Percentiles rank a stretch among this genome's conserved stretches.
Evolutionary conservation across 768 basidiomycete species (phyloP).

Genomic region (Kwoniella pini): DNA sequence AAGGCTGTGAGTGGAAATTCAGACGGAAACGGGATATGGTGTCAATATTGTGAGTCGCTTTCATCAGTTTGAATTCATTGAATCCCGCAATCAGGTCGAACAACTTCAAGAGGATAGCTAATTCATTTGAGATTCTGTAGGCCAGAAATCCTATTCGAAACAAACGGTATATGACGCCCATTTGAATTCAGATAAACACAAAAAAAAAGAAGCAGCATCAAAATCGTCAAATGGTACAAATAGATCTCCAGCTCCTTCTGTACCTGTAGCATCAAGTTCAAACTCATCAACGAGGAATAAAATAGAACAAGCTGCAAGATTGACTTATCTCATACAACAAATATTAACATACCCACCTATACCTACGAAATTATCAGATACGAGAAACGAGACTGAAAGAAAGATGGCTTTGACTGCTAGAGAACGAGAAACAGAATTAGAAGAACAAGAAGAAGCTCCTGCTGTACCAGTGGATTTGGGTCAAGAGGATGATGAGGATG

Average conservation of each 20-base stretch:
- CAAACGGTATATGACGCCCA: slow-evolving; percentile 98
- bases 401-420: slow-evolving; percentile 95
- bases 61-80: neutral
- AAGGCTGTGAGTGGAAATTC: slow-evolving; percentile 55
- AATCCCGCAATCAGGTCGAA: too few relatives aligned
- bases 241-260: slow-evolving; percentile 17
- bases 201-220: slow-evolving; percentile 61
- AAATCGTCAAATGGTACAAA: slow-evolving; percentile 54
- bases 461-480: slow-evolving; percentile 49
- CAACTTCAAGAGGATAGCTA: too few relatives aligned
- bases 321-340: slow-evolving; percentile 69
- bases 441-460: slow-evolving; percentile 66
- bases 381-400: slow-evolving; percentile 94
- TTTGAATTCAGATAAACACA: slow-evolving; percentile 90
- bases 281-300: slow-evolving; percentile 35
- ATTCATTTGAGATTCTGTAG: slow-evolving; percentile 56
- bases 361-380: slow-evolving; percentile 72
- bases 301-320: slow-evolving; percentile 61
- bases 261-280: slow-evolving; percentile 41
- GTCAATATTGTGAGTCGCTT: slow-evolving; percentile 74
- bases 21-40: slow-evolving; percentile 78
- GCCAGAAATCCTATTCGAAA: slow-evolving; percentile 92
- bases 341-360: slow-evolving; percentile 66
- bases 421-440: slow-evolving; percentile 81
- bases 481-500: slow-evolving; percentile 65